Conservation (phyloP, 495 filamentous ascomycete genomes). For the Neurospora sp. region DNA sequence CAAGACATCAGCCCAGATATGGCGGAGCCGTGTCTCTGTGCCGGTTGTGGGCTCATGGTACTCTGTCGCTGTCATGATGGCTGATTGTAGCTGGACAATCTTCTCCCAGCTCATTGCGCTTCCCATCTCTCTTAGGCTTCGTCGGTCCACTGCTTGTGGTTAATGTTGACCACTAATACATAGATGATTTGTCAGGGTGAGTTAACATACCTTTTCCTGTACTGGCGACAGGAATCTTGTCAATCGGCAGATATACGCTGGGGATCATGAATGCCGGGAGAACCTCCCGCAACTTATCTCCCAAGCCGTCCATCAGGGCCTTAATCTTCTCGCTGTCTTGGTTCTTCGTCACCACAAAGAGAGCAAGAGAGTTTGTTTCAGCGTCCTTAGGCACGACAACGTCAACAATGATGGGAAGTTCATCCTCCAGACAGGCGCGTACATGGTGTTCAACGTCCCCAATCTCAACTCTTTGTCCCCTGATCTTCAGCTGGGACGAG, state of each 20-base stretch:
- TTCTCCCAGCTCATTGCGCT: not conserved
- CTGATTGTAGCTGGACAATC: not conserved
- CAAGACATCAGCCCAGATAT: conserved; percentile 17
- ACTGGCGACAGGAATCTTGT: not conserved
- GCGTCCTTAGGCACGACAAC: not conserved
- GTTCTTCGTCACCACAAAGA: not conserved
- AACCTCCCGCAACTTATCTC: not conserved
- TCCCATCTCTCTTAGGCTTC: not conserved
- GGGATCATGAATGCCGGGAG: not conserved
- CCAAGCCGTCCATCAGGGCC: not conserved
- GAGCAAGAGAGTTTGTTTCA: not conserved
- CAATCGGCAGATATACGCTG: not conserved
- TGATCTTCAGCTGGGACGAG: conserved; percentile 28
- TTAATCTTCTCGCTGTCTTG: not conserved
- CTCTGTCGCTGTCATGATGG: not conserved
- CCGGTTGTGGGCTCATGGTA: not conserved
- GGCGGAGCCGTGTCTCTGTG: conserved; percentile 12
- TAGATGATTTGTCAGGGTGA: not conserved
- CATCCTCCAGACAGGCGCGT: not conserved
- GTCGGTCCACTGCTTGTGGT: not conserved
- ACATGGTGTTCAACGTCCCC: conserved; percentile 47
- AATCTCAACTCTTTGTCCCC: conserved; percentile 30
- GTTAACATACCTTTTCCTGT: not conserved
- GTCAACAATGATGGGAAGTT: not conserved
- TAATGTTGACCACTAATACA: not conserved